Evolutionary conservation across 2,329 filamentous ascomycete genomes (phyloP).

Genomic region (Phialocephala subalpina): DNA sequence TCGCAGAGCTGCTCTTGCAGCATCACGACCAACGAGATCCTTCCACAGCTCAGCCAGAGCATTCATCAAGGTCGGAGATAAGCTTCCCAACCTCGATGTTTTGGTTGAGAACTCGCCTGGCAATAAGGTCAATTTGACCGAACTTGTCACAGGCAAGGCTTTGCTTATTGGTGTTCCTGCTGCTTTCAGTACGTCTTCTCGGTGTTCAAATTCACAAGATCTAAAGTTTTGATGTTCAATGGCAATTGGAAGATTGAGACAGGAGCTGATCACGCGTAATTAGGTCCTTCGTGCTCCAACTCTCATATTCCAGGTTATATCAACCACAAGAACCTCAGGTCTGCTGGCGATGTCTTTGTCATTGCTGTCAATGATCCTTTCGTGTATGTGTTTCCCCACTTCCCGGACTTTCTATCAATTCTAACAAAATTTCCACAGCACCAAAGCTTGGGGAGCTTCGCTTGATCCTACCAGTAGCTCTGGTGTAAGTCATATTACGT

Average conservation of each 20-base stretch:
- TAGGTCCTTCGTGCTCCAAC: slow-evolving; percentile 68
- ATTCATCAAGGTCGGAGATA: slow-evolving; percentile 80
- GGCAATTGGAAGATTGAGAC: not conserved
- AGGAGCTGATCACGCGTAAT: slow-evolving; percentile 3
- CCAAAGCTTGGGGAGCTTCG: slow-evolving; percentile 85
- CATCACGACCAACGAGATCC: slow-evolving; percentile 27
- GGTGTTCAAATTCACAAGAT: not conserved
- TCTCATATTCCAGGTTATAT: slow-evolving; percentile 88
- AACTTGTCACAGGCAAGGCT: slow-evolving; percentile 75
- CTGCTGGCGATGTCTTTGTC: slow-evolving; percentile 86
- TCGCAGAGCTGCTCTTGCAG: slow-evolving; percentile 33
- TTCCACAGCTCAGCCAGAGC: slow-evolving; percentile 73
- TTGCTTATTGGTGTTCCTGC: slow-evolving; percentile 87
- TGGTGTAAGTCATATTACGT: slow-evolving; percentile 75
- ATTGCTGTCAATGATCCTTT: slow-evolving; percentile 95
- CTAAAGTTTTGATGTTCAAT: not conserved
- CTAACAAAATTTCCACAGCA: slow-evolving; percentile 57
- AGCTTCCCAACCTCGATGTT: slow-evolving; percentile 78
- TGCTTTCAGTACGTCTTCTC: slow-evolving; percentile 66
- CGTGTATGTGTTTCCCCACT: slow-evolving; percentile 68
- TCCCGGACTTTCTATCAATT: not conserved
- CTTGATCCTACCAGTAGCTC: slow-evolving; percentile 79
- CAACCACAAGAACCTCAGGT: slow-evolving; percentile 77
- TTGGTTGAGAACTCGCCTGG: slow-evolving; percentile 87
- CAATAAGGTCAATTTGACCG: slow-evolving; percentile 88